Evolutionary conservation across 495 filamentous ascomycete species (phyloP).

Genomic region (Penicillium robsamsonii): DNA sequence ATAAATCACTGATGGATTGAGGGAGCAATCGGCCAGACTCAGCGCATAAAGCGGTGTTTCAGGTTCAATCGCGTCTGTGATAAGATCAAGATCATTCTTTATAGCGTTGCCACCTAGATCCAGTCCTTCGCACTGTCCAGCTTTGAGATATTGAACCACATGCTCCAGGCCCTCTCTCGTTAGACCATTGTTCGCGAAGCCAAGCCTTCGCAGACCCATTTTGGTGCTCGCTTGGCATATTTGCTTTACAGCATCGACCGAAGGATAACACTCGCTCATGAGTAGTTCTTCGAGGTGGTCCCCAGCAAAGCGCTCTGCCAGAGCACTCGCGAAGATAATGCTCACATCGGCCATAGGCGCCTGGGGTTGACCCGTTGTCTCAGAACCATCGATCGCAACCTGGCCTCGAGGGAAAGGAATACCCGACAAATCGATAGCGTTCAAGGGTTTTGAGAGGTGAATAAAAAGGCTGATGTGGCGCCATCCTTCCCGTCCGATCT

Average conservation of each 20-base stretch:
- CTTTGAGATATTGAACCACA: conserved; percentile 69
- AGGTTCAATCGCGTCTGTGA: conserved; percentile 62
- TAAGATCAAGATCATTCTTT: conserved; percentile 62
- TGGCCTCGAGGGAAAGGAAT: conserved; percentile 68
- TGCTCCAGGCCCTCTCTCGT: conserved; percentile 70
- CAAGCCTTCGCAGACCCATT: conserved; percentile 71
- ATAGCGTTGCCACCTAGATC: conserved; percentile 93
- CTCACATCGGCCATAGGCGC: conserved; percentile 44
- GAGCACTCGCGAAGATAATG: conserved; percentile 65
- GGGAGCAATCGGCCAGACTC: conserved; percentile 82
- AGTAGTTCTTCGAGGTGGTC: conserved; percentile 79
- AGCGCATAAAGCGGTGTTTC: conserved; percentile 72
- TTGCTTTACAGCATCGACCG: conserved; percentile 62
- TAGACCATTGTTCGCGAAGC: conserved; percentile 78
- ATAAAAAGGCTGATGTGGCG: conserved; percentile 86
- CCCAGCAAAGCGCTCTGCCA: conserved; percentile 73
- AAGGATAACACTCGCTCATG: conserved; percentile 73
- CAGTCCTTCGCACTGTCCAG: conserved; percentile 77
- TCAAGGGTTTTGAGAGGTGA: conserved; percentile 82
- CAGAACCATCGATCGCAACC: conserved; percentile 20
- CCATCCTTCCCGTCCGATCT: conserved; percentile 85
- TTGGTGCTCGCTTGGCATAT: conserved; percentile 74
- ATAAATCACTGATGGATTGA: conserved; percentile 67
- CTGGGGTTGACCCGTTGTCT: conserved; percentile 1
- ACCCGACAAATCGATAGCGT: conserved; percentile 80